phyloP scores from a whole-genome alignment of 2,329 filamentous ascomycete species.

The Achaetomium macrosporum region DNA sequence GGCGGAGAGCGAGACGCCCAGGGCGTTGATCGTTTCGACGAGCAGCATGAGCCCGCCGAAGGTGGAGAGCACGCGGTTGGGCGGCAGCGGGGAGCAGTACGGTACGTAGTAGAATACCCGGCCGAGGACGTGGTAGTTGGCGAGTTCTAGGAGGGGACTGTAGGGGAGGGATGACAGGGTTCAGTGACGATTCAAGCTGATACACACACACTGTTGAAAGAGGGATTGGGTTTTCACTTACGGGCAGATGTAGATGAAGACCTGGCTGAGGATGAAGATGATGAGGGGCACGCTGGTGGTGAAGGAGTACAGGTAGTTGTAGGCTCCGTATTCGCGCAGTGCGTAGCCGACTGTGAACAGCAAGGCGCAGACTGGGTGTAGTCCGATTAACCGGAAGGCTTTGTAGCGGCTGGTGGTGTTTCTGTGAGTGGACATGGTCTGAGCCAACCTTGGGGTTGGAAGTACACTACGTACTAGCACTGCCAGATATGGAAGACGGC shows the following conservation, averaged over 20 bases:
- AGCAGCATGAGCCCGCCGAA: slow-evolving; percentile 42
- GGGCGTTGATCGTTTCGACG: slow-evolving; percentile 42
- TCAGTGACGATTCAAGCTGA: not conserved
- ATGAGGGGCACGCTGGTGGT: slow-evolving; percentile 25
- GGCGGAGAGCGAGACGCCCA: slow-evolving; percentile 37
- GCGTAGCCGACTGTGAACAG: slow-evolving; percentile 50
- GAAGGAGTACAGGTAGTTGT: slow-evolving; percentile 38
- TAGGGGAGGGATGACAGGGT: not conserved
- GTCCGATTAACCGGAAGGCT: slow-evolving; percentile 43
- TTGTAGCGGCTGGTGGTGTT: slow-evolving; percentile 41
- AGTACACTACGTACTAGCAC: slow-evolving; percentile 32
- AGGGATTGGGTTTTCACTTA: slow-evolving; percentile 24
- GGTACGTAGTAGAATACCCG: slow-evolving; percentile 58
- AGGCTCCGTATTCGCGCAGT: slow-evolving; percentile 45
- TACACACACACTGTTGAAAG: not conserved
- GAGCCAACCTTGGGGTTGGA: not conserved
- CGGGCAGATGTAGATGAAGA: slow-evolving; percentile 38
- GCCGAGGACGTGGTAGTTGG: slow-evolving; percentile 59
- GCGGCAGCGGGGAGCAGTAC: slow-evolving; percentile 49
- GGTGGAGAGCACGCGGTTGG: slow-evolving; percentile 38
- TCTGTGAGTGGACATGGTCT: not conserved
- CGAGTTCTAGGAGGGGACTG: slow-evolving; percentile 55
- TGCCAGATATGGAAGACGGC: slow-evolving; percentile 30
- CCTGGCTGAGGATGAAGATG: slow-evolving; percentile 41
- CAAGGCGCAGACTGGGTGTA: slow-evolving; percentile 45